Evolutionary conservation across 441 rosid genomes (phyloP).

Genomic region (Adansonia gregorii): DNA sequence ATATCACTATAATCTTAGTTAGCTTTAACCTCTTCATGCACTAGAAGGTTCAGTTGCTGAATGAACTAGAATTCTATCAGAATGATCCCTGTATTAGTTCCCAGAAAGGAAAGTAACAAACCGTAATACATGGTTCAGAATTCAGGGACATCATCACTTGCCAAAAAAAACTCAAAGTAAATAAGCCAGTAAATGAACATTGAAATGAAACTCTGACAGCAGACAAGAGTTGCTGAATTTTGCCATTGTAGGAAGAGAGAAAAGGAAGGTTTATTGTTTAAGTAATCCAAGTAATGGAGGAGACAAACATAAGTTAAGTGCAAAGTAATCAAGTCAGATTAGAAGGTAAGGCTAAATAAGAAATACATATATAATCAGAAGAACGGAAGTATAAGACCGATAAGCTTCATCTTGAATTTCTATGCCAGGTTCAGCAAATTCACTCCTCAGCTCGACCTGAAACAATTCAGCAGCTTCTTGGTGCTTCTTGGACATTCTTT

Average conservation of each 20-base stretch:
- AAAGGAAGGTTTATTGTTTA: neutral
- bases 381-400: neutral
- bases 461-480: slow-evolving; percentile 40
- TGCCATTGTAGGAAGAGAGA: neutral
- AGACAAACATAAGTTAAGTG: neutral
- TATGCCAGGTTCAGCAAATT: slow-evolving; percentile 22
- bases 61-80: neutral
- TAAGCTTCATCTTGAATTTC: slow-evolving; percentile 22
- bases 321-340: slow-evolving; percentile 15
- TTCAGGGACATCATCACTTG: neutral
- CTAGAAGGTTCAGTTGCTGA: neutral
- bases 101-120: neutral
- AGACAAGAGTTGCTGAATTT: neutral
- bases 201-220: neutral
- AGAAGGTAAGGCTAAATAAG: neutral
- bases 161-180: neutral
- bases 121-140: neutral
- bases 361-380: neutral
- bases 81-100: neutral
- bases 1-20: neutral
- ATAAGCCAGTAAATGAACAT: neutral
- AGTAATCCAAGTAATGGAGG: neutral
- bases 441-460: slow-evolving; percentile 24
- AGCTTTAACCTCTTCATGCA: neutral
- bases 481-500: slow-evolving; percentile 38